Base-by-base conservation (phyloP, 208 protist genomes). In the Leptomonas pyrrhocoris region DNA sequence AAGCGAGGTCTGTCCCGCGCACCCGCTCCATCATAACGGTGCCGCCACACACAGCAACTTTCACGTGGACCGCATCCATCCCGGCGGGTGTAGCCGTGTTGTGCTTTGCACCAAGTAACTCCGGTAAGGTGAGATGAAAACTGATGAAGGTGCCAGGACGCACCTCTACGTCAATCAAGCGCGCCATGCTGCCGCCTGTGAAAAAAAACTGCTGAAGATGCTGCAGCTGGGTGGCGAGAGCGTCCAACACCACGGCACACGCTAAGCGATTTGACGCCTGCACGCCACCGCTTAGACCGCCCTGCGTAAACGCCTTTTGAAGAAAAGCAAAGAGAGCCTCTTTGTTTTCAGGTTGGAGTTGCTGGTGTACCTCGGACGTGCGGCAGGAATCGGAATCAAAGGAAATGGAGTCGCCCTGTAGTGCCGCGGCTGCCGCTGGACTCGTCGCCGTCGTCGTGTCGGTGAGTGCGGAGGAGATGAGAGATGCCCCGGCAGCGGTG, bases 221-320 rank as follows among this genome's bases (percentile, higher is more conserved):
- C 48, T 56, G 56, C 31, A 87, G 76, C 58, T 93, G 87, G 9
- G 56, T 53, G 19, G 86, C 83, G 31, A 93, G 59, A 0, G 85
- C 67, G 50, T 95, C 90, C 70, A 95, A 80, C 31, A 80, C 75
- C 3, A 93, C 84, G 1, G 75, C 73, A 43, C 84, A 85, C 5
- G 88, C 64, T 28, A 91, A 57, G 36, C 75, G 85, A 57, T 89
- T 89, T 13, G 83, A 81, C 6, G 80, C 82, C 13, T 79, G 67
- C 25, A 81, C 73, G n/a, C 90, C 90, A 30, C 58, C 80, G 25
- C 75, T 80, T 16, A 95, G 70, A 1, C 90, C 90, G 1, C 69
- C 59, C 45, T 88, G 66, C 16, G 21, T 53, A 54, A 95, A 84
- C 23, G 68, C 73, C 25, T 46, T 70, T 21, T 81, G 77, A 1